Conservation (phyloP, 129 eudicot genomes). For the Glebionis coronaria region DNA sequence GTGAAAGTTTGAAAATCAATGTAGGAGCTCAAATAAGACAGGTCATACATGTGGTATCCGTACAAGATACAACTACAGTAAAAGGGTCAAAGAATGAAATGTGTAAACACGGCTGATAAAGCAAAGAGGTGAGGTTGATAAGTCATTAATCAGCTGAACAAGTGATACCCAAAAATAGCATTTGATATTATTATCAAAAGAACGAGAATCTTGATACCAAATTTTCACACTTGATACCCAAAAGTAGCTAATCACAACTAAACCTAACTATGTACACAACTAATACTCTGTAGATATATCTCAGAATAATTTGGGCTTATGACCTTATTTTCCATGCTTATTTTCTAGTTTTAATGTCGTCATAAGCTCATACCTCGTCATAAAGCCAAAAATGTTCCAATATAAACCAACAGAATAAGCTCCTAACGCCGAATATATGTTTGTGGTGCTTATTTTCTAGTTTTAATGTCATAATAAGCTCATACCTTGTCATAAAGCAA, state of each 20-base stretch:
- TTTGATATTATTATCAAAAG: background rate
- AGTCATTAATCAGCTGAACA: background rate
- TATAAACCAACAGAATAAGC: no score
- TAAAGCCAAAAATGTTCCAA: no score
- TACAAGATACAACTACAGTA: background rate
- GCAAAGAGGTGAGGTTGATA: background rate
- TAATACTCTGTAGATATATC: no score
- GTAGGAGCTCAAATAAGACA: slow-evolving; percentile 3
- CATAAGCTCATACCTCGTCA: no score
- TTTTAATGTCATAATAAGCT: no score
- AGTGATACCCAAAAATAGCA: background rate
- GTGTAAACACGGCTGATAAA: background rate
- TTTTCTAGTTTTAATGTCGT: no score
- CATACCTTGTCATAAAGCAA: no score
- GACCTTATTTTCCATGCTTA: no score
- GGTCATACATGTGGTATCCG: background rate
- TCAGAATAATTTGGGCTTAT: no score
- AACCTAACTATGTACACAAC: no score
- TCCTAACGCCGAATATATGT: no score
- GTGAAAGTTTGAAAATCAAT: background rate
- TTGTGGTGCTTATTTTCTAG: no score
- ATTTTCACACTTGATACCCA: background rate
- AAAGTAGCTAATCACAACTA: background rate
- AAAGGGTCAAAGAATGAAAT: background rate
- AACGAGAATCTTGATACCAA: background rate